phyloP scores from a whole-genome alignment of 2,329 filamentous ascomycete species.

The Verticillium longisporum region DNA sequence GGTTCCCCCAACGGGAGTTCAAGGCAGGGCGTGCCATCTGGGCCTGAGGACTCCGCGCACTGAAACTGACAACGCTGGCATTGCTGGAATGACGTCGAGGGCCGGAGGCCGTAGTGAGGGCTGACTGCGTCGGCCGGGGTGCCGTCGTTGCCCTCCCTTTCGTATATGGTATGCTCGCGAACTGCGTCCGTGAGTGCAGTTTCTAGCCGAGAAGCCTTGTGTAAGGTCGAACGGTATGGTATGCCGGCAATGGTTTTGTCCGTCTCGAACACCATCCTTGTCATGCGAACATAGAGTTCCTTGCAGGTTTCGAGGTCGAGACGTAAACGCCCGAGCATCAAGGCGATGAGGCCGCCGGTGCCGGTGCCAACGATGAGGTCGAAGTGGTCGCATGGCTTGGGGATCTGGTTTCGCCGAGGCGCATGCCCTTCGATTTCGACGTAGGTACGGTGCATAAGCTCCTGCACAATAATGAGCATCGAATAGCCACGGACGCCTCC shows the following conservation, averaged over 20 bases:
- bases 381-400: constrained; percentile 97
- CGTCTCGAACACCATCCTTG: constrained; percentile 89
- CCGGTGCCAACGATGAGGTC: constrained; percentile 94
- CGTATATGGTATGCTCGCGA: constrained; percentile 71
- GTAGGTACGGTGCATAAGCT: constrained; percentile 95
- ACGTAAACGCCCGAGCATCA: constrained; percentile 88
- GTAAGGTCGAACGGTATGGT: constrained; percentile 86
- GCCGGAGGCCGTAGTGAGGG: constrained; percentile 32
- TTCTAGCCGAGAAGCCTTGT: constrained; percentile 94
- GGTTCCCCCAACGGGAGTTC: constrained; percentile 64
- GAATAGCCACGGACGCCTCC: constrained; percentile 96
- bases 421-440: constrained; percentile 88
- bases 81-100: constrained; percentile 66
- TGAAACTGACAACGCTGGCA: constrained; percentile 77
- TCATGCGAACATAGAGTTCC: constrained; percentile 93
- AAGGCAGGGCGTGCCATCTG: constrained; percentile 48
- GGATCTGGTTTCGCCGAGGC: constrained; percentile 84
- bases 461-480: constrained; percentile 95
- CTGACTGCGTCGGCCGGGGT: constrained; percentile 29
- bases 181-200: constrained; percentile 90
- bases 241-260: constrained; percentile 98
- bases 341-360: constrained; percentile 91
- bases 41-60: constrained; percentile 54
- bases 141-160: constrained; percentile 77
- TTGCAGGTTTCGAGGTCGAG: constrained; percentile 96